Evolutionary conservation across 2,329 filamentous ascomycete genomes (phyloP), one percentile per base, ranked within the genome.

Genomic region (Talaromyces albobiverticillius): DNA sequence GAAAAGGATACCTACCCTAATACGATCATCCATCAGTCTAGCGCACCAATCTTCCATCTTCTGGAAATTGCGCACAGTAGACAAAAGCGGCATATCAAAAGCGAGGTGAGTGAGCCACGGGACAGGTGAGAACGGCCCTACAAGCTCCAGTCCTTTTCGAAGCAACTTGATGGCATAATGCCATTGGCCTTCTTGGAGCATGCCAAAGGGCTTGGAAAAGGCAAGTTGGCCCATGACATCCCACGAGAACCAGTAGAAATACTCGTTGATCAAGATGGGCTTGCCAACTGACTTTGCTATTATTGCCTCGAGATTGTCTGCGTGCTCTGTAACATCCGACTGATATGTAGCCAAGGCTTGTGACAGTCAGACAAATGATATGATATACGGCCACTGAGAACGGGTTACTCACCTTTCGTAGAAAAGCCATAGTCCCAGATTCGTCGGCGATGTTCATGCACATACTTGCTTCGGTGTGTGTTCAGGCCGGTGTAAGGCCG

Each of bases 341-440:
- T 42, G 18, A 20, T 42, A 42, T 1, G 40, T 25, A 4, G 6
- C 23, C 20, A 42, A 20, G 23, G 40, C 40, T 42, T 25, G 32
- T 36, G n/a, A 36, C 14, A 36, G 16, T n/a, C 13, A n/a, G n/a
- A 3, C 1, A 18, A 16, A 18, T 16, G n/a, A 18, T 8, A 36
- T 3, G 6, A 16, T n/a, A n/a, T n/a, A n/a, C n/a, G n/a, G n/a
- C n/a, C n/a, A n/a, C n/a, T n/a, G n/a, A n/a, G n/a, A 36, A 4
- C n/a, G 16, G 11, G 31, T 14, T 16, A 18, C 1, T 40, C 53
- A 67, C 67, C 62, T 59, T 62, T 63, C 1, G 59, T 50, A 38
- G 61, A 64, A 31, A 70, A 69, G 1, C 58, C 67, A 14, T 61
- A 60, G 47, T 68, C 66, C 46, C 46, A 42, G 16, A 29, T 45